phyloP scores from a whole-genome alignment of 192 early-diverging fungal genomes.

The Coemansia sp. region DNA sequence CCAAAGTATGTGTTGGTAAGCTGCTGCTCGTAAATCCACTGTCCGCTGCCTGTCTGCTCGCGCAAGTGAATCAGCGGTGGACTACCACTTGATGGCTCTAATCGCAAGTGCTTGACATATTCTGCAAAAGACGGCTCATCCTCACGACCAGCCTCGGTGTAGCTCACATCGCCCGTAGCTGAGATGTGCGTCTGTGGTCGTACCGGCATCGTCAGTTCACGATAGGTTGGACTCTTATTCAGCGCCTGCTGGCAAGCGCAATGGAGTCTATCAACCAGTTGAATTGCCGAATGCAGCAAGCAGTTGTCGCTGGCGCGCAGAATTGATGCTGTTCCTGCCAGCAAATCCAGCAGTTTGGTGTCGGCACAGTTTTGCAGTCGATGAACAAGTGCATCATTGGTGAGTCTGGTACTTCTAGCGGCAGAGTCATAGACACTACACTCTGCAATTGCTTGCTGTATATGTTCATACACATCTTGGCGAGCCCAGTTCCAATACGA shows the following conservation, averaged over 20 bases:
- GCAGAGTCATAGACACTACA: slow-evolving; percentile 57
- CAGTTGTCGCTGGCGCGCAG: slow-evolving; percentile 63
- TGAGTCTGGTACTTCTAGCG: slow-evolving; percentile 58
- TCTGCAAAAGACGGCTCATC: slow-evolving; percentile 77
- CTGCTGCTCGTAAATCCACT: slow-evolving; percentile 70
- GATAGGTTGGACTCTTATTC: slow-evolving; percentile 69
- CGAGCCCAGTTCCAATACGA: slow-evolving; percentile 96
- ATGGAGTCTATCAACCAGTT: slow-evolving; percentile 64
- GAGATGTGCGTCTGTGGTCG: slow-evolving; percentile 71
- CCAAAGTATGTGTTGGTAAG: slow-evolving; percentile 76
- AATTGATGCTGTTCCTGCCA: slow-evolving; percentile 65
- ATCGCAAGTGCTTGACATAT: slow-evolving; percentile 77
- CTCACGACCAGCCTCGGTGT: slow-evolving; percentile 74
- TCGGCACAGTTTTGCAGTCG: slow-evolving; percentile 81
- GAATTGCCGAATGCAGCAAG: slow-evolving; percentile 55
- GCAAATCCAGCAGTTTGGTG: slow-evolving; percentile 67
- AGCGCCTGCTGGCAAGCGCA: slow-evolving; percentile 76
- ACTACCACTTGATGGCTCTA: not conserved
- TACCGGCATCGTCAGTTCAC: slow-evolving; percentile 77
- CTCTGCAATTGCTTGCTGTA: slow-evolving; percentile 82
- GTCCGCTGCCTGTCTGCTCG: not conserved
- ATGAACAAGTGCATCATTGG: slow-evolving; percentile 37
- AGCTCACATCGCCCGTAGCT: slow-evolving; percentile 70
- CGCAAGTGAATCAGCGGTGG: slow-evolving; percentile 35
- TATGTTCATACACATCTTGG: slow-evolving; percentile 48